Conservation (phyloP, 2,329 filamentous ascomycete species). For the Alternaria tenuissima region DNA sequence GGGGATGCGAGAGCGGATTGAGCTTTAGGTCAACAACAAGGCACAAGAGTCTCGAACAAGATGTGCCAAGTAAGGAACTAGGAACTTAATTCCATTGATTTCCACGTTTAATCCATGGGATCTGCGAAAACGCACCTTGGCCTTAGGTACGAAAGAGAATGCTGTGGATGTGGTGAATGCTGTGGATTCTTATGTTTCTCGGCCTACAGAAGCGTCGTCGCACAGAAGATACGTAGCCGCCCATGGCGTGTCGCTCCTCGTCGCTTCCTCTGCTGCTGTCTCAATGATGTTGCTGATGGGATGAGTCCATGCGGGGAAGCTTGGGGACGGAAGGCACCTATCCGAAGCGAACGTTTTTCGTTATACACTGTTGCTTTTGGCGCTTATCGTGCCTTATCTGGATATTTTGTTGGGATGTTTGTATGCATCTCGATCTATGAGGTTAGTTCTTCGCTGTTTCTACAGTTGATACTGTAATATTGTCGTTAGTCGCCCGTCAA, state of each 20-base stretch:
- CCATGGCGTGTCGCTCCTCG: not conserved
- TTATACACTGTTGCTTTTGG: constrained; percentile 2
- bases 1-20: not conserved
- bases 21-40: constrained; percentile 1
- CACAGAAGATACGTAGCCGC: not conserved
- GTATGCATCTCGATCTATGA: not conserved
- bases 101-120: constrained; percentile 1
- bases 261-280: not conserved
- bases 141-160: not conserved
- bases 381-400: not conserved
- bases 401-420: not conserved
- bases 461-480: not conserved
- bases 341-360: constrained; percentile 5
- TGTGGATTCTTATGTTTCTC: not conserved
- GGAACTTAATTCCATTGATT: not conserved
- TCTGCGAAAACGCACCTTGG: constrained; percentile 1
- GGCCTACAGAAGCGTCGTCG: not conserved
- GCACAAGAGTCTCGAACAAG: constrained; percentile 1
- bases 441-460: not conserved
- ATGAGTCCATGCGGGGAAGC: not conserved
- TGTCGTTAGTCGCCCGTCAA: not conserved
- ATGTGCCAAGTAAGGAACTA: not conserved
- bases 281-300: not conserved
- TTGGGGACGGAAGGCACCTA: not conserved
- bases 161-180: not conserved